These are phyloP conservation scores for Biscutella laevigata DNA, from an alignment of 441 rosid genomes.

Conservation along the genomic window DNA sequence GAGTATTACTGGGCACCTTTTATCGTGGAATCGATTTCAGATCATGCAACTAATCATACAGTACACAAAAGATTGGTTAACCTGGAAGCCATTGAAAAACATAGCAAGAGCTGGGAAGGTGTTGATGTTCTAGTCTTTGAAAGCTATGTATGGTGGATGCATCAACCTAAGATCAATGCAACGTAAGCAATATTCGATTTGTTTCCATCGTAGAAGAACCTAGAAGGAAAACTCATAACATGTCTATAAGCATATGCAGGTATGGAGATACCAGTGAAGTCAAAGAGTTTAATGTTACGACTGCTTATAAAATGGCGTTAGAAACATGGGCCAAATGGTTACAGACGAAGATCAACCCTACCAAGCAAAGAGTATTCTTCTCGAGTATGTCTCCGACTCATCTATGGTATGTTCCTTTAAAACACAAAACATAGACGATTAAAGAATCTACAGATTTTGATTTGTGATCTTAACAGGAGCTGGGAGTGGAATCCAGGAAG, in stretches of 20 bases:
- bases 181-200: constrained; percentile 31
- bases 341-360: constrained; percentile 49
- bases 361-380: constrained; percentile 67
- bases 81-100: constrained; percentile 70
- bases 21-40: constrained; percentile 77
- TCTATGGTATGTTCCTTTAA: constrained; percentile 48
- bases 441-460: background rate
- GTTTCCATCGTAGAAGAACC: background rate
- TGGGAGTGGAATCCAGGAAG: constrained; percentile 89
- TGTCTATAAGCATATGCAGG: constrained; percentile 31
- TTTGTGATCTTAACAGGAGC: constrained; percentile 39
- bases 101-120: constrained; percentile 73
- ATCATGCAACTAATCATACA: constrained; percentile 83
- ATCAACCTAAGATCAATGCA: constrained; percentile 71
- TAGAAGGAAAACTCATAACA: constrained; percentile 1
- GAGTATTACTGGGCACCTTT: constrained; percentile 98
- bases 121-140: constrained; percentile 70
- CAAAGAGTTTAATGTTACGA: constrained; percentile 54
- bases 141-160: constrained; percentile 96
- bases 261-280: constrained; percentile 41
- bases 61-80: constrained; percentile 60
- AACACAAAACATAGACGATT: background rate
- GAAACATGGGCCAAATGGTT: constrained; percentile 87
- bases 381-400: constrained; percentile 91
- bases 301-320: constrained; percentile 59